Evolutionary conservation across 192 early-diverging fungal genomes (phyloP), one percentile per base, ranked within the genome.

Genomic region (Cladochytrium replicatum): DNA sequence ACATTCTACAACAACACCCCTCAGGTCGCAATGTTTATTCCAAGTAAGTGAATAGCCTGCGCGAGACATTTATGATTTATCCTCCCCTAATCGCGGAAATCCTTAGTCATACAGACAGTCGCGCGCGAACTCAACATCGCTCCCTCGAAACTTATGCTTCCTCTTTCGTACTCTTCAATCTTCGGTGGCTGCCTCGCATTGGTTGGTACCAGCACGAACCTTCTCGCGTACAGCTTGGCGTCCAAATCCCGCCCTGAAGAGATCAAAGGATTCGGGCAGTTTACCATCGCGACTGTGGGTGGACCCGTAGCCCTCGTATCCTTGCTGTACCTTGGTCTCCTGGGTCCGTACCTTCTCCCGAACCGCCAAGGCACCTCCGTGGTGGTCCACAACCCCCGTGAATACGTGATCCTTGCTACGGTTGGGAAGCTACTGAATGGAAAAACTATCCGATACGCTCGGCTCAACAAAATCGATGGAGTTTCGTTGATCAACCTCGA

Each of bases 241-340:
- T 15, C 38, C 11, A 44, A 43, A 13, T n/a, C 15, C 13, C 34
- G 34, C 9, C 49, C 49, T 31, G 49, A 50, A 7, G 41, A 50
- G 49, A 46, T 50, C 38, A 50, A 50, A n/a, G 25, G 43, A 22
- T 50, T 50, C 30, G 49, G 49, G 22, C 49, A 22, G 6, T 50
- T 50, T 29, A 25, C 40, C 38, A 31, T 50, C 23, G 37, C 15
- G 8, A 25, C 43, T 1, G 49, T 50, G 8, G 49, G 49, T 7
- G 1, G 21, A 15, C 49, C 49, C n/a, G 34, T 25, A 0, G 13
- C 26, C 38, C 38, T 50, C 8, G 49, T 25, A 22, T 13, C 15
- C 1, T 7, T 25, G n/a, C 39, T 50, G 41, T 50, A 50, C 24
- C 22, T 50, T 7, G 34, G 37, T 8, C n/a, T 21, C 39, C 15